A percentile compares a stretch with the other conserved stretches of the same genome.
Evolutionary conservation across 2,329 filamentous ascomycete species (phyloP).

Genomic region (Escovopsis sp.): DNA sequence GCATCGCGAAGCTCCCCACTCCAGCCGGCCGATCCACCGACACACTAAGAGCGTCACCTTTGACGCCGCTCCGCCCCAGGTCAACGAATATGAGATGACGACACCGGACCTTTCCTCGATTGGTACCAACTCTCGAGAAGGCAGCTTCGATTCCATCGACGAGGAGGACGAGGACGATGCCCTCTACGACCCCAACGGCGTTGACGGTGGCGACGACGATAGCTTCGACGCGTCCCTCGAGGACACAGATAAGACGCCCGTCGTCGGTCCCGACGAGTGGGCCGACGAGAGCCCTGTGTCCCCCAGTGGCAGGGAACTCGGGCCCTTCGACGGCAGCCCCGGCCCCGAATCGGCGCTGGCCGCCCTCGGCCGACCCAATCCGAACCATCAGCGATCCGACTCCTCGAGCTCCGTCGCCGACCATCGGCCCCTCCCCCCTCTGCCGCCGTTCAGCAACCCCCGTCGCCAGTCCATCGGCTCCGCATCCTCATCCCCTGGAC

Average conservation of each 20-base stretch:
- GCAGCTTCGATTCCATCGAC: conserved; percentile 78
- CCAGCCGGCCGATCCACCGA: conserved; percentile 54
- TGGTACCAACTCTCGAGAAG: conserved; percentile 77
- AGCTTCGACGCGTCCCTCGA: conserved; percentile 94
- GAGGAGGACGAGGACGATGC: conserved; percentile 53
- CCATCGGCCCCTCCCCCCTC: conserved; percentile 69
- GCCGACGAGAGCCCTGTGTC: conserved; percentile 48
- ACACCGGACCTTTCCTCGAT: conserved; percentile 92
- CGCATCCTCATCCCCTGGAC: conserved; percentile 41
- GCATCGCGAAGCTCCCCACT: conserved; percentile 41
- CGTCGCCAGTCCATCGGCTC: conserved; percentile 28
- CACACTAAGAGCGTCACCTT: conserved; percentile 97
- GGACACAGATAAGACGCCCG: conserved; percentile 91
- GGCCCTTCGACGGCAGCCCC: conserved; percentile 50
- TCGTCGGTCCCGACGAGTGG: conserved; percentile 97
- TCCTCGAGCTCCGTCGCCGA: conserved; percentile 68
- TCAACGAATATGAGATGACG: conserved; percentile 97
- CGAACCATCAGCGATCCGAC: conserved; percentile 43
- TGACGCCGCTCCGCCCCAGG: conserved; percentile 77
- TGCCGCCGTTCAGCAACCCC: conserved; percentile 46
- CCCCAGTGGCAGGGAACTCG: conserved; percentile 10
- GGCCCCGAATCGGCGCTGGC: conserved; percentile 38
- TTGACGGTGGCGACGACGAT: conserved; percentile 51
- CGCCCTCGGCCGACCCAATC: conserved; percentile 32
- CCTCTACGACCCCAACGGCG: conserved; percentile 36